Evolutionary conservation across 345 rosid species (phyloP), one percentile per base, ranked within the genome.

Genomic region (Boechera retrofracta): DNA sequence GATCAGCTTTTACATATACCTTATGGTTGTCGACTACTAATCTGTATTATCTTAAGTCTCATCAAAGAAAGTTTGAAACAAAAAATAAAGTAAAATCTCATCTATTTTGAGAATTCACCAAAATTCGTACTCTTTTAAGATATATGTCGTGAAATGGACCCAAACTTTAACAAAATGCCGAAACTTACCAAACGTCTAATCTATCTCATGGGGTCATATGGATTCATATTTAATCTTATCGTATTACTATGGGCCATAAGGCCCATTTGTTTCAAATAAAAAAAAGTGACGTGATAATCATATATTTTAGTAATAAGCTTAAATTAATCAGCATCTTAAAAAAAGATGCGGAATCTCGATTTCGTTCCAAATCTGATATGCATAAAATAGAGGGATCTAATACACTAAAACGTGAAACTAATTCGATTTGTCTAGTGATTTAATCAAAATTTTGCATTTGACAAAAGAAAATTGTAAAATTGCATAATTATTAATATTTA

Each of bases 311-410:
- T 15, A 36, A 61, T 26, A 13, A 36, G 33, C 33, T 15, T 7
- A 51, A 51, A 42, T 10, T 62, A 61, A 76, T 2, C 32, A 45
- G 75, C 71, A 77, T 77, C 71, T 70, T 69, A 0, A 4, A 5
- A 5, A 49, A 61, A 62, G 80, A 77, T 70, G 75, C 71, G 71
- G 80, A 69, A 77, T 77, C 71, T 77, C 76, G 71, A 55, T 15
- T 54, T 55, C 42, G 71, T 70, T 70, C 28, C 42, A 53, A 54
- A 15, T 56, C 5, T 18, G 1, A 8, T 51, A 26, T 24, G 35
- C 58, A 13, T 28, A 57, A 44, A 42, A 44, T 33, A 26, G 2
- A 62, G 7, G 5, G 32, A 31, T 39, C 28, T 13, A 6, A 51
- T 10, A 33, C 28, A 3, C 24, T 15, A 7, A 28, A 63, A 52